These are phyloP conservation scores for Thelonectria blattea DNA, from an alignment of 2,329 filamentous ascomycete genomes.

Conservation along the genomic window DNA sequence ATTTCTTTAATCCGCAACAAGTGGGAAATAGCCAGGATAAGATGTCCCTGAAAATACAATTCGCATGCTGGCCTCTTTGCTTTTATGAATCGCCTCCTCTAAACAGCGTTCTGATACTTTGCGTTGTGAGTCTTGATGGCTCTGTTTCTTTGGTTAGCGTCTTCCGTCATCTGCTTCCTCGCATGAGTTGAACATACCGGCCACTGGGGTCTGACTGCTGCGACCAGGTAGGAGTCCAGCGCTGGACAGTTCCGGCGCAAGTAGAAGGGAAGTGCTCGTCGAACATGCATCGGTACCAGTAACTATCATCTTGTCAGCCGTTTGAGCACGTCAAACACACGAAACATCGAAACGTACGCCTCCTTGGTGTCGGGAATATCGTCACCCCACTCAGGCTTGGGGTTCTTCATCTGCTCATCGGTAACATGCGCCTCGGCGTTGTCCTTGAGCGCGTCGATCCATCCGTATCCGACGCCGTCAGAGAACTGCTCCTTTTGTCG, in stretches of 20 bases:
- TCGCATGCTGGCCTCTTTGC: slow-evolving; percentile 22
- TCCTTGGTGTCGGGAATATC: slow-evolving; percentile 98
- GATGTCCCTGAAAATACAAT: slow-evolving; percentile 31
- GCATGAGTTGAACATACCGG: slow-evolving; percentile 59
- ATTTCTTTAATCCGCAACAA: slow-evolving; percentile 27
- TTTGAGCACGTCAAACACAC: not conserved
- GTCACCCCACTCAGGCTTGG: slow-evolving; percentile 91
- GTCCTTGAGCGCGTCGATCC: slow-evolving; percentile 98
- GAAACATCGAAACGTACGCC: slow-evolving; percentile 64
- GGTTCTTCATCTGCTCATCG: slow-evolving; percentile 98
- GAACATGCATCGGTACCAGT: slow-evolving; percentile 99
- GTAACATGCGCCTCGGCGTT: slow-evolving; percentile 87
- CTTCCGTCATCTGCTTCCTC: not conserved
- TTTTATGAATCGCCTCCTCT: slow-evolving; percentile 26
- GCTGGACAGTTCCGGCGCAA: slow-evolving; percentile 91
- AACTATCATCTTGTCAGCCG: slow-evolving; percentile 55
- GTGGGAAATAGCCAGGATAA: slow-evolving; percentile 29
- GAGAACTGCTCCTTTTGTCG: slow-evolving; percentile 99
- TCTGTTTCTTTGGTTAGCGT: slow-evolving; percentile 50
- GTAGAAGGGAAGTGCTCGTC: slow-evolving; percentile 96
- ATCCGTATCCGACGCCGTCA: slow-evolving; percentile 97
- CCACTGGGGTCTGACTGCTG: slow-evolving; percentile 96
- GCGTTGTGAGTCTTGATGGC: slow-evolving; percentile 77
- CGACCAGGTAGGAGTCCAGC: slow-evolving; percentile 98
- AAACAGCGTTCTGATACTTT: slow-evolving; percentile 68